A percentile compares a stretch with the other conserved stretches of the same genome.
These are phyloP conservation scores for Fusarium heterosporum DNA, from an alignment of 2,329 filamentous ascomycete species.

Conservation along the genomic window DNA sequence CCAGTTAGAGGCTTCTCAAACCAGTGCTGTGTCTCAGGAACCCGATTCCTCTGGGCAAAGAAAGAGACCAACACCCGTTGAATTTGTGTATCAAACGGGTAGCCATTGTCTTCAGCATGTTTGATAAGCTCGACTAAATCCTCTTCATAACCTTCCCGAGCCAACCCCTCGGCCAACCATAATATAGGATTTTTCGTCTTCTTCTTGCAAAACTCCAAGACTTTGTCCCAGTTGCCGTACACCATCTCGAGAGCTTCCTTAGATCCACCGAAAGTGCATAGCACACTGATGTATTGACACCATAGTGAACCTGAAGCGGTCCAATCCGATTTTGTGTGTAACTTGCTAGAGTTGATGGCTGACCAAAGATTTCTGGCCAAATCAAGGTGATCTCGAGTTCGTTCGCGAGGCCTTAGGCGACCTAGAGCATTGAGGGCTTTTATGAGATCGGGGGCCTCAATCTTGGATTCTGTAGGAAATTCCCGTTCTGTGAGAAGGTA, in stretches of 20 bases:
- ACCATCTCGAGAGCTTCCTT: slow-evolving; percentile 64
- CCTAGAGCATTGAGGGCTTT: slow-evolving; percentile 60
- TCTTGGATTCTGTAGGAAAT: slow-evolving; percentile 46
- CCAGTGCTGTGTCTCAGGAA: slow-evolving; percentile 74
- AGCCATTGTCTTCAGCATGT: slow-evolving; percentile 61
- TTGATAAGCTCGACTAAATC: slow-evolving; percentile 68
- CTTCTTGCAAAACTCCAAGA: slow-evolving; percentile 36
- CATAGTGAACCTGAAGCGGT: slow-evolving; percentile 44
- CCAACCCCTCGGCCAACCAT: slow-evolving; percentile 66
- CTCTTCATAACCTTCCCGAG: slow-evolving; percentile 66
- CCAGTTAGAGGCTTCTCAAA: slow-evolving; percentile 66
- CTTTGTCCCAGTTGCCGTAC: slow-evolving; percentile 48
- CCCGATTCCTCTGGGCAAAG: slow-evolving; percentile 68
- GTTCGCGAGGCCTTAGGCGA: slow-evolving; percentile 56
- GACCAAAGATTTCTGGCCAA: slow-evolving; percentile 60
- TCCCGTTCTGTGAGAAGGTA: slow-evolving; percentile 61
- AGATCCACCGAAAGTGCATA: slow-evolving; percentile 67
- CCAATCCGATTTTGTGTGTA: slow-evolving; percentile 29
- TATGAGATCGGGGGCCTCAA: slow-evolving; percentile 49
- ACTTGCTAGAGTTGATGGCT: slow-evolving; percentile 36
- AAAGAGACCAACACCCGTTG: slow-evolving; percentile 70
- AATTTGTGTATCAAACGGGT: slow-evolving; percentile 59
- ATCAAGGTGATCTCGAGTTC: slow-evolving; percentile 59
- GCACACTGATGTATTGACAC: slow-evolving; percentile 52
- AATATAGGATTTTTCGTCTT: slow-evolving; percentile 43